These are phyloP conservation scores for Scheffersomyces segobiensis DNA, from an alignment of 1,139 yeast genomes.

Conservation along the genomic window DNA sequence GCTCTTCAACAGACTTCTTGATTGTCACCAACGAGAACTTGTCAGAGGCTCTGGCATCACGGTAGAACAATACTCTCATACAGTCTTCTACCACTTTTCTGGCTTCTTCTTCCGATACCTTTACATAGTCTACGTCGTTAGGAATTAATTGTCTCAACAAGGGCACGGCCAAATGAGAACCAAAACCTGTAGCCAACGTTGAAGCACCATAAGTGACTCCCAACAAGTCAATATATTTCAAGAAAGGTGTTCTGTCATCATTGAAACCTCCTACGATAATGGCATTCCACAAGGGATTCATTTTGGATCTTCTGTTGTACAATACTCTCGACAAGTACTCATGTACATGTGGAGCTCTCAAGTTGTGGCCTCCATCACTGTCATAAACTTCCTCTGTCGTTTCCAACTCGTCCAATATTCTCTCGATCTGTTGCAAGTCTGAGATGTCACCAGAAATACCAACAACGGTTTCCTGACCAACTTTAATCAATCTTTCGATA, in stretches of 20 bases:
- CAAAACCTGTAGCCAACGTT: slow-evolving; percentile 93
- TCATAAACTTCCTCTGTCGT: slow-evolving; percentile 75
- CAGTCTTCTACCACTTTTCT: slow-evolving; percentile 73
- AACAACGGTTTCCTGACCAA: slow-evolving; percentile 83
- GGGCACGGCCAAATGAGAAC: slow-evolving; percentile 92
- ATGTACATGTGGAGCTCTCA: slow-evolving; percentile 85
- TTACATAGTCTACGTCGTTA: slow-evolving; percentile 69
- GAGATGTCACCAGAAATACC: slow-evolving; percentile 96
- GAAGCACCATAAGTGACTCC: slow-evolving; percentile 93
- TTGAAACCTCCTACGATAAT: slow-evolving; percentile 87
- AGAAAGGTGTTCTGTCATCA: slow-evolving; percentile 63
- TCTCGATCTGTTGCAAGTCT: slow-evolving; percentile 83
- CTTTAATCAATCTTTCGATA: slow-evolving; percentile 78
- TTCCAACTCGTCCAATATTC: slow-evolving; percentile 75
- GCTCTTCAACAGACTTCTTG: slow-evolving; percentile 44
- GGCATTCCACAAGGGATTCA: slow-evolving; percentile 98
- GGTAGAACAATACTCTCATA: slow-evolving; percentile 92
- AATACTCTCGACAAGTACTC: slow-evolving; percentile 82
- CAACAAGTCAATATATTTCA: slow-evolving; percentile 83
- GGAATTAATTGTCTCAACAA: slow-evolving; percentile 83
- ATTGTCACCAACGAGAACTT: slow-evolving; percentile 83
- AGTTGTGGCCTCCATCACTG: slow-evolving; percentile 67
- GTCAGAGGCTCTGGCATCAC: slow-evolving; percentile 94
- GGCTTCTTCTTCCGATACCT: slow-evolving; percentile 74
- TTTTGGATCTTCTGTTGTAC: slow-evolving; percentile 85